A percentile compares a stretch with the other conserved stretches of the same genome.
Conservation (phyloP, 768 basidiomycete genomes). For the Amanita fuliginea region DNA sequence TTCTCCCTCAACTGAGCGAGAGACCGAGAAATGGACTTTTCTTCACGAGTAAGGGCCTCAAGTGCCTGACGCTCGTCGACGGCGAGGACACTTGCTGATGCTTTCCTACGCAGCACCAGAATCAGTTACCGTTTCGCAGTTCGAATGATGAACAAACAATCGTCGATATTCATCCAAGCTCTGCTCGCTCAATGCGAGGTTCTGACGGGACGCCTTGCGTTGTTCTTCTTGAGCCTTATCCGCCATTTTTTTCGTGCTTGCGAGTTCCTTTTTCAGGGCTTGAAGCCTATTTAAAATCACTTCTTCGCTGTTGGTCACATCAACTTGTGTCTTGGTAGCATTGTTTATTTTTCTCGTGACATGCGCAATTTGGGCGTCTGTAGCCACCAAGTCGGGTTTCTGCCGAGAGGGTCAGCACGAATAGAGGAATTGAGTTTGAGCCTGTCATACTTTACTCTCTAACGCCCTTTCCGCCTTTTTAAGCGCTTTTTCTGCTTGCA, state of each 20-base stretch:
- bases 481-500: constrained; percentile 78
- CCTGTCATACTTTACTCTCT: constrained; percentile 58
- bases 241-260: constrained; percentile 54
- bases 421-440: neutral
- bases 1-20: constrained; percentile 60
- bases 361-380: constrained; percentile 85
- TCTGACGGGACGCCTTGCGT: constrained; percentile 58
- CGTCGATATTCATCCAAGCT: constrained; percentile 80
- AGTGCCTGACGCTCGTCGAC: constrained; percentile 82
- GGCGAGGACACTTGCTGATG: constrained; percentile 65
- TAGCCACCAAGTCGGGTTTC: constrained; percentile 76
- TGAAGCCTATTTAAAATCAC: constrained; percentile 38
- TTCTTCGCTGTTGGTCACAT: constrained; percentile 45
- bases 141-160: constrained; percentile 39
- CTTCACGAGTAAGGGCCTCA: constrained; percentile 71
- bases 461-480: constrained; percentile 87
- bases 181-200: constrained; percentile 70
- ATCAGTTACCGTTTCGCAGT: neutral
- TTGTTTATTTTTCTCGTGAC: constrained; percentile 69
- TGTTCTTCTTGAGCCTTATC: constrained; percentile 77
- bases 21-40: constrained; percentile 59
- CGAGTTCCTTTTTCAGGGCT: constrained; percentile 53
- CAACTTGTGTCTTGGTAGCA: constrained; percentile 49
- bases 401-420: constrained; percentile 17
- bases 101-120: constrained; percentile 43